Evolutionary conservation across 2,329 filamentous ascomycete genomes (phyloP).

Genomic region (Arthrinium puccinioides): DNA sequence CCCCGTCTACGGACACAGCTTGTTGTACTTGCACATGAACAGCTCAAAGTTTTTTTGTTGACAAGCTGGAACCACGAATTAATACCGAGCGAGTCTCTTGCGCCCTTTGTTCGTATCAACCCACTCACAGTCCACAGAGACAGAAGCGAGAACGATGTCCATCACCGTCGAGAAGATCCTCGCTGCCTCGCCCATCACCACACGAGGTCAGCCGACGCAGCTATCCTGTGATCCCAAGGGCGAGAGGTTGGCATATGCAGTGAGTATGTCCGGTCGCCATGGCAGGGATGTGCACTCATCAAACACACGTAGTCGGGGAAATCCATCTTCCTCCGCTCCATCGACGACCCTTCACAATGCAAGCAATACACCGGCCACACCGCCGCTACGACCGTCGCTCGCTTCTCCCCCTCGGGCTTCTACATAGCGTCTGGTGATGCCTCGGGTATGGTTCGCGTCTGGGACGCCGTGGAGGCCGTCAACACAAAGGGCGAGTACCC

Average conservation of each 20-base stretch:
- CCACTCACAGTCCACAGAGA: no score
- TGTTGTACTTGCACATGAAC: no score
- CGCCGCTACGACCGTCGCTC: slow-evolving; percentile 79
- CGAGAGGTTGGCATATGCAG: slow-evolving; percentile 86
- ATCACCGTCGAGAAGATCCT: slow-evolving; percentile 63
- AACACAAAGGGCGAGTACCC: slow-evolving; percentile 90
- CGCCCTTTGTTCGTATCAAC: no score
- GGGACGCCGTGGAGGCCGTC: slow-evolving; percentile 80
- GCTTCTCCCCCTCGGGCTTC: slow-evolving; percentile 90
- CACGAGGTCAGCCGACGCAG: slow-evolving; percentile 79
- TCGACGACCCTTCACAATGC: slow-evolving; percentile 77
- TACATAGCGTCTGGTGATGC: slow-evolving; percentile 91
- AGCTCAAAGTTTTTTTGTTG: no score
- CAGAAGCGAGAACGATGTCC: no score
- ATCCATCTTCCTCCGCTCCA: slow-evolving; percentile 91
- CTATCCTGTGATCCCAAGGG: slow-evolving; percentile 85
- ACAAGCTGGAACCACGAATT: no score
- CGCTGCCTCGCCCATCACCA: slow-evolving; percentile 77
- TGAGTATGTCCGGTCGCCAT: no score
- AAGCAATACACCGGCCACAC: slow-evolving; percentile 94
- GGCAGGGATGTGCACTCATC: background rate
- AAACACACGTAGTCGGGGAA: slow-evolving; percentile 66
- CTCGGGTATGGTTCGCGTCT: slow-evolving; percentile 78
- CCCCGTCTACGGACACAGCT: no score
- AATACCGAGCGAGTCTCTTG: no score